Percentiles rank a stretch among this genome's conserved stretches.
Conservation (phyloP, 2,329 filamentous ascomycete genomes). For the Ceratocystis huliohia region DNA sequence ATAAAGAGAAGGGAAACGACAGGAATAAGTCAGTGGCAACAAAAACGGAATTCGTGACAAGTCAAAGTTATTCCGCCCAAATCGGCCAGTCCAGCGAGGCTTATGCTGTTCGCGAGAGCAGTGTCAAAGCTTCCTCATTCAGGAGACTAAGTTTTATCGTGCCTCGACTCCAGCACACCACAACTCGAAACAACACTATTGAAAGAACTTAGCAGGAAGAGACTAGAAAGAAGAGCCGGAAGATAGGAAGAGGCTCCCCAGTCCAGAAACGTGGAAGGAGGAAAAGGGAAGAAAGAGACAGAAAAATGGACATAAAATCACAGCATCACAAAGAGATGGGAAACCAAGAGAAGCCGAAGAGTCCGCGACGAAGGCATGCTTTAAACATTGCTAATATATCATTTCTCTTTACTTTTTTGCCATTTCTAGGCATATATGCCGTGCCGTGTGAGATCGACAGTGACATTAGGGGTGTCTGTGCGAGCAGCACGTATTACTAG, state of each 20-base stretch:
- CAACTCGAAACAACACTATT: slow-evolving; percentile 2
- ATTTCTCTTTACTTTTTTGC: not conserved
- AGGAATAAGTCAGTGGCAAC: not conserved
- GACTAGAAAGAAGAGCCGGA: not conserved
- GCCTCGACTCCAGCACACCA: not conserved
- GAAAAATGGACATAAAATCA: not conserved
- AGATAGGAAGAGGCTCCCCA: not conserved
- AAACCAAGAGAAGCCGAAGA: not conserved
- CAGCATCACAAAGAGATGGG: not conserved
- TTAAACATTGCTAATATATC: not conserved
- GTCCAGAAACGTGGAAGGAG: not conserved
- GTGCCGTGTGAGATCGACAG: slow-evolving; percentile 6
- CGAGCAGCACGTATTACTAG: not conserved
- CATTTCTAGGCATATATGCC: not conserved
- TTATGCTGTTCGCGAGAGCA: too few species aligned
- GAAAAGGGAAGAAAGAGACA: not conserved
- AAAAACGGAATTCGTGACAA: not conserved
- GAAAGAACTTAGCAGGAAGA: not conserved
- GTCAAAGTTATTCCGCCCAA: too few species aligned
- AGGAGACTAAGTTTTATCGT: not conserved
- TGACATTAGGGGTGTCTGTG: slow-evolving; percentile 10
- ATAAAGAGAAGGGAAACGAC: not conserved
- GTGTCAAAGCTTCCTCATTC: not conserved
- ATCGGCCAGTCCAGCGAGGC: too few species aligned
- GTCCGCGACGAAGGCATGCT: not conserved